These are phyloP conservation scores for Spathaspora sp. DNA, from an alignment of 1,139 yeast genomes.

Conservation along the genomic window DNA sequence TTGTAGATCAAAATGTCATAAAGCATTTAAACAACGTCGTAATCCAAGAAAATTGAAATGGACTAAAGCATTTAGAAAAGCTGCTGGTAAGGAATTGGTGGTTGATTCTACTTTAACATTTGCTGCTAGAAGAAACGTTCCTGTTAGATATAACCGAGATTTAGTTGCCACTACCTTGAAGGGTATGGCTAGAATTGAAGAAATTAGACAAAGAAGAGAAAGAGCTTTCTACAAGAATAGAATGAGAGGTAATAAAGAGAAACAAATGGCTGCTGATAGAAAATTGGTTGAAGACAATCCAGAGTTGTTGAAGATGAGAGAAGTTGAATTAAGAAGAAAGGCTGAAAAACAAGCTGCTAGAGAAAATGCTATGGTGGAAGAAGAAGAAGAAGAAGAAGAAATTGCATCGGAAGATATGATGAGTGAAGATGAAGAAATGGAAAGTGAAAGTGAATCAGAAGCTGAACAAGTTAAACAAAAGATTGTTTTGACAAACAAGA, in stretches of 20 bases:
- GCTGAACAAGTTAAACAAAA: conserved; percentile 58
- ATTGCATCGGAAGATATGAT: conserved; percentile 38
- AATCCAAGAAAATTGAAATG: conserved; percentile 97
- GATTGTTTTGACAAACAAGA: conserved; percentile 69
- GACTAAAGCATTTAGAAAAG: conserved; percentile 99
- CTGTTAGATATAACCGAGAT: conserved; percentile 96
- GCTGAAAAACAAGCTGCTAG: conserved; percentile 69
- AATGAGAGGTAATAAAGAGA: conserved; percentile 96
- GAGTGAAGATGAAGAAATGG: conserved; percentile 48
- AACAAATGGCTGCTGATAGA: conserved; percentile 80
- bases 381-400: conserved; percentile 27
- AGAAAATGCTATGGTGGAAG: conserved; percentile 45
- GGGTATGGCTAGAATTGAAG: conserved; percentile 96
- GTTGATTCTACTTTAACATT: conserved; percentile 96
- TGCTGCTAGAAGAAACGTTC: conserved; percentile 96
- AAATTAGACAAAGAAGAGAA: conserved; percentile 94
- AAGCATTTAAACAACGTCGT: conserved; percentile 96
- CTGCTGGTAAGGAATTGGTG: conserved; percentile 98
- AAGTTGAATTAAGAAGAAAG: conserved; percentile 82
- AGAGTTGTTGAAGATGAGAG: conserved; percentile 87
- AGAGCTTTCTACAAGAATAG: conserved; percentile 98
- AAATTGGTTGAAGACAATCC: conserved; percentile 87
- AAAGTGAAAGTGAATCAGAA: conserved; percentile 29
- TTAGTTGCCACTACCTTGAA: conserved; percentile 88
- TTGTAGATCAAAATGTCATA: conserved; percentile 98